Evolutionary conservation across 768 basidiomycete genomes (phyloP).

Genomic region (Serpula lacrymans): DNA sequence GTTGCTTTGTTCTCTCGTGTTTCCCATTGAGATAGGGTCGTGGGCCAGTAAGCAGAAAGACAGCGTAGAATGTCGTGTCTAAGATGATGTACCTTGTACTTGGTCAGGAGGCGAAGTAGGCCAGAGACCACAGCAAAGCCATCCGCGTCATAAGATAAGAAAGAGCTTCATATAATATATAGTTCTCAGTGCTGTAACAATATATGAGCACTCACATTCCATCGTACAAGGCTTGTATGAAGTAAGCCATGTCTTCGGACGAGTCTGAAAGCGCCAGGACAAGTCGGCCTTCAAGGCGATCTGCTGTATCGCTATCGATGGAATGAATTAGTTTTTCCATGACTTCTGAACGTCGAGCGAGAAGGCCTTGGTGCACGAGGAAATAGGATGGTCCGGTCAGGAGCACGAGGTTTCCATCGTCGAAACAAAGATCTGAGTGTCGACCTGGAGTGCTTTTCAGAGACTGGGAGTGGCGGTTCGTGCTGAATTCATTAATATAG

Average conservation of each 20-base stretch:
- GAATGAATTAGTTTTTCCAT: constrained; percentile 39
- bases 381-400: constrained; percentile 59
- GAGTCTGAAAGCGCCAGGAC: constrained; percentile 54
- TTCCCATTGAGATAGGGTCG: constrained; percentile 63
- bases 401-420: constrained; percentile 68
- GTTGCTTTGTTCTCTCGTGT: constrained; percentile 58
- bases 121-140: constrained; percentile 54
- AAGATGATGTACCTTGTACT: constrained; percentile 58
- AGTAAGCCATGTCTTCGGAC: constrained; percentile 52
- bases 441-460: constrained; percentile 25
- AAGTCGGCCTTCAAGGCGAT: constrained; percentile 51
- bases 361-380: constrained; percentile 62
- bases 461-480: constrained; percentile 34
- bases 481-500: constrained; percentile 40
- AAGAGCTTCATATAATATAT: constrained; percentile 34
- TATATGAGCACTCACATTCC: constrained; percentile 49
- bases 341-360: constrained; percentile 59
- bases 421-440: constrained; percentile 57
- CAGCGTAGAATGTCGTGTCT: constrained; percentile 54
- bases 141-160: constrained; percentile 41
- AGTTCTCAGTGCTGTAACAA: constrained; percentile 8
- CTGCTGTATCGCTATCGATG: constrained; percentile 13
- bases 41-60: constrained; percentile 57
- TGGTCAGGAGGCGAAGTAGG: constrained; percentile 60
- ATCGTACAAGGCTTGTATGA: constrained; percentile 67